phyloP scores from a whole-genome alignment of 305 asterid genomes.

The Solanum chacoense region DNA sequence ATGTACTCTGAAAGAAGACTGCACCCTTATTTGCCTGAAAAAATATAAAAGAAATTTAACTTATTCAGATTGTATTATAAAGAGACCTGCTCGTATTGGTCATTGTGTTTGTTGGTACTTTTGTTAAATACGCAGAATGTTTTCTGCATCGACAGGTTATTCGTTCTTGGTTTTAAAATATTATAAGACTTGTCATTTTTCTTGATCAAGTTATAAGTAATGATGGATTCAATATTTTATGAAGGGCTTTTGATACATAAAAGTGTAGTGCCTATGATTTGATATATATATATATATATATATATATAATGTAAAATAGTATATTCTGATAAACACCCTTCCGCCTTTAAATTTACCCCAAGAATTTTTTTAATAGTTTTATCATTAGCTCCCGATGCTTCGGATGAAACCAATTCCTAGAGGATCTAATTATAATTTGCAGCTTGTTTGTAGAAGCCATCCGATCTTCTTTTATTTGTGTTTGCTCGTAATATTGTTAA shows the following conservation, averaged over 20 bases:
- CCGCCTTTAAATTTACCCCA: no score
- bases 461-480: no score
- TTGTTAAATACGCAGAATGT: not conserved
- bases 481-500: no score
- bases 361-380: no score
- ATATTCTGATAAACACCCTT: no score
- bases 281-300: no score
- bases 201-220: not conserved
- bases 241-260: not conserved
- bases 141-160: not conserved
- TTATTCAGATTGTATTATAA: not conserved
- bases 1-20: not conserved
- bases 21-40: not conserved
- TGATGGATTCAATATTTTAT: not conserved
- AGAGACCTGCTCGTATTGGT: not conserved
- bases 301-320: no score
- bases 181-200: not conserved
- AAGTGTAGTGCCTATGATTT: not conserved
- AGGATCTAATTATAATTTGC: no score
- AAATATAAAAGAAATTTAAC: not conserved
- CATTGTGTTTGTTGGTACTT: not conserved
- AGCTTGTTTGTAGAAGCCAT: no score
- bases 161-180: no score
- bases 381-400: no score
- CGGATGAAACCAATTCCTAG: no score